Evolutionary conservation across 192 early-diverging fungal species (phyloP), one percentile per base, ranked within the genome.

Genomic region (Mortierella antarctica): DNA sequence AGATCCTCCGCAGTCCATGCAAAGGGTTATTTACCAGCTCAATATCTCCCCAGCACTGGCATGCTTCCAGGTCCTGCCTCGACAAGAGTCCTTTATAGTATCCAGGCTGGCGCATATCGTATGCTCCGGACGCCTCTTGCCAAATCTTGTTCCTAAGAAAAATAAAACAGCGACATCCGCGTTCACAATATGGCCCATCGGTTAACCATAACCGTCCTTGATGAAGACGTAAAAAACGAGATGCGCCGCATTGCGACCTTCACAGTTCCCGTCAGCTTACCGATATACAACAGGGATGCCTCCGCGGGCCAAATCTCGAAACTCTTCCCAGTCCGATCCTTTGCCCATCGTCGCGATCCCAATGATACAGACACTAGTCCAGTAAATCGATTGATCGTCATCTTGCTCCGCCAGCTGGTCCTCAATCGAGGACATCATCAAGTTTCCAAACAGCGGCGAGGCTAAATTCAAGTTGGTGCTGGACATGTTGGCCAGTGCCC

Each of bases 261-360:
- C 52, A 20, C 6, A 3, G 1, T 54, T 42, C 14, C 50, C 45
- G 20, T 57, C 8, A 9, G 5, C 67, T 50, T 70, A 77, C 74
- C 77, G 63, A 59, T 80, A 80, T 44, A 44, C 58, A 65, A 80
- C 65, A n/a, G 77, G 77, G 41, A 80, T 80, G 21, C 77, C 77
- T 58, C 77, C 77, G 13, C 77, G 69, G 41, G 51, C 64, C 60
- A 80, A 49, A 8, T 80, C 77, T 9, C 77, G 77, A 44, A 80
- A 68, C 39, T 80, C 77, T 39, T 80, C 77, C 77, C 77, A 80
- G 8, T 80, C 77, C 6, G 77, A 67, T 6, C 77, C 77, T 40
- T 80, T 71, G 0, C 77, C 77, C 18, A 80, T 80, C 0, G 77
- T 80, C 50, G 77, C 77, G n/a, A 80, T 80, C 7, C 77, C 77